A percentile compares a stretch with the other conserved stretches of the same genome.
Conservation (phyloP, 805 yeast species). For the Teunomyces tritomae region DNA sequence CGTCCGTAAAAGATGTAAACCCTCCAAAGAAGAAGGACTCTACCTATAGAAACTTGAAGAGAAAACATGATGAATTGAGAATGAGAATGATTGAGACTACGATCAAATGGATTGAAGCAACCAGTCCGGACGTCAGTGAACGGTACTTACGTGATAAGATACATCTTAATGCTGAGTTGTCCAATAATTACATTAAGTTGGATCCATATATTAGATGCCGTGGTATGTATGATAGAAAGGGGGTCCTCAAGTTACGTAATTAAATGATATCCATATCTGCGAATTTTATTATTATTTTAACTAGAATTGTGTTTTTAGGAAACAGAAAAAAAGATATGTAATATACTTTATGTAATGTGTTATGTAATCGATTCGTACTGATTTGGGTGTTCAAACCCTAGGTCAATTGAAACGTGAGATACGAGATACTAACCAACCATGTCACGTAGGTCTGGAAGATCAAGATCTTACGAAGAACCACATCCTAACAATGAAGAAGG, state of each 20-base stretch:
- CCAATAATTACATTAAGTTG: constrained; percentile 60
- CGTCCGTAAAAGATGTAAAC: constrained; percentile 54
- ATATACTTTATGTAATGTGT: not conserved
- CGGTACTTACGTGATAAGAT: constrained; percentile 54
- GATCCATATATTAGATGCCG: constrained; percentile 85
- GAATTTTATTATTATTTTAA: too few species aligned
- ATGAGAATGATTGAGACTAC: constrained; percentile 63
- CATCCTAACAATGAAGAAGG: constrained; percentile 17
- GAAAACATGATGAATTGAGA: constrained; percentile 55
- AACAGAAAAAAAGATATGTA: not conserved
- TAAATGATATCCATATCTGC: not conserved
- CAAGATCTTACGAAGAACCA: constrained; percentile 16
- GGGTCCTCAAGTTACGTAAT: constrained; percentile 35
- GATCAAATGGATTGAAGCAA: constrained; percentile 70
- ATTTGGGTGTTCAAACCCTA: not conserved
- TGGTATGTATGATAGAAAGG: constrained; percentile 74
- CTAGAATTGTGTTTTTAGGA: too few species aligned
- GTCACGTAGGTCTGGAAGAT: constrained; percentile 33
- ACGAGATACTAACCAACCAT: constrained; percentile 8
- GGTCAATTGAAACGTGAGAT: not conserved
- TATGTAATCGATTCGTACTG: not conserved
- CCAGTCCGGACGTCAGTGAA: constrained; percentile 48
- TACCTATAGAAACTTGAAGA: constrained; percentile 37
- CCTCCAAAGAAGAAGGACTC: constrained; percentile 42
- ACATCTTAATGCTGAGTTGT: constrained; percentile 48